Conservation (phyloP, 2,329 filamentous ascomycete species). For the Nemania sp. region DNA sequence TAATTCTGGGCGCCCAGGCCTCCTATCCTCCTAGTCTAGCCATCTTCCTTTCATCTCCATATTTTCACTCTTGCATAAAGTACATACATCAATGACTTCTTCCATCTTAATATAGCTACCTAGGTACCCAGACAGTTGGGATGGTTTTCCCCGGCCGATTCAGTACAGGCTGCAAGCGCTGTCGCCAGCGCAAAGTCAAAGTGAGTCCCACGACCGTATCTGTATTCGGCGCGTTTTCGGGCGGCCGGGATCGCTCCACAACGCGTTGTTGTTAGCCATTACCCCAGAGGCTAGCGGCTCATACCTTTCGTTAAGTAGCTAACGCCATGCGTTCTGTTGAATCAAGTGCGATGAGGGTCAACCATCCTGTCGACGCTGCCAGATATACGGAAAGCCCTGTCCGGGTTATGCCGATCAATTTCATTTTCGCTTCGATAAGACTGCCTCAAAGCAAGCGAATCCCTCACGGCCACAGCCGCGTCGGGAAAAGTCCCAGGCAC, state of each 20-base stretch:
- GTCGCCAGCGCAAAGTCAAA: constrained; percentile 28
- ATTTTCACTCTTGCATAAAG: constrained; percentile 11
- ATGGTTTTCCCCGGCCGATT: constrained; percentile 31
- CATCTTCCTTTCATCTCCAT: constrained; percentile 16
- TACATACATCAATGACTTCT: not conserved
- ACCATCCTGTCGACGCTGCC: constrained; percentile 26
- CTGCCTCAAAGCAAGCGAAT: constrained; percentile 14
- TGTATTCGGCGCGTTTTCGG: not conserved
- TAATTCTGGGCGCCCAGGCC: not conserved
- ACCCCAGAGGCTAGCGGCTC: not conserved
- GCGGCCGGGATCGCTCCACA: too few relatives aligned
- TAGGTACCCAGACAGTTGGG: not conserved
- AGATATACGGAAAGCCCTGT: constrained; percentile 26
- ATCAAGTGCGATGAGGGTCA: constrained; percentile 24
- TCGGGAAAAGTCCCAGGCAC: not conserved
- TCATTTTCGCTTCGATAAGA: constrained; percentile 28
- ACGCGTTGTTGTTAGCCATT: too few relatives aligned
- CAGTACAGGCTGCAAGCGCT: constrained; percentile 25
- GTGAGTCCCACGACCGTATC: constrained; percentile 22
- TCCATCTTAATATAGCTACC: constrained; percentile 9
- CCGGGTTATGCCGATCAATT: constrained; percentile 29
- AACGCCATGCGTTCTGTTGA: constrained; percentile 10
- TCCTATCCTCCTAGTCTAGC: not conserved
- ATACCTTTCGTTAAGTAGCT: constrained; percentile 13
- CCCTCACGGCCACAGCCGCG: not conserved